These are phyloP conservation scores for Berberis thunbergii DNA, from an alignment of 164 flowering plant genomes.

Conservation along the genomic window DNA sequence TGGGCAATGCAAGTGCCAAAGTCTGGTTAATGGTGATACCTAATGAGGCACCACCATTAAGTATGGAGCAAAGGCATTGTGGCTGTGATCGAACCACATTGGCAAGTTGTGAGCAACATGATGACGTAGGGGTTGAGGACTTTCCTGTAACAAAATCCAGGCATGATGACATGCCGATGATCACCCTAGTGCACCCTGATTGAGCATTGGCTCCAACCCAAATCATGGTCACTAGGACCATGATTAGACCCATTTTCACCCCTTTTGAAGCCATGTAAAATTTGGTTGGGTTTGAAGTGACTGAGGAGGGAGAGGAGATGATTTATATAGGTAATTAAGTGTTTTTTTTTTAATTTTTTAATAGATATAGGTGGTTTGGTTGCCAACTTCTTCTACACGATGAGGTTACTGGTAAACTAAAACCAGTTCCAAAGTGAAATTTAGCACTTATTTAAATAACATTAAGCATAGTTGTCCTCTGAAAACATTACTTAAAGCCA, in stretches of 20 bases:
- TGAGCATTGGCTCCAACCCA: constrained; percentile 17
- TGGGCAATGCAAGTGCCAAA: constrained; percentile 24
- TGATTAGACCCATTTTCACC: constrained; percentile 4
- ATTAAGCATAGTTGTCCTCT: no score
- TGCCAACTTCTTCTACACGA: constrained; percentile 8
- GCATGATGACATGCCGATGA: constrained; percentile 30
- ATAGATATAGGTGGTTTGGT: background rate
- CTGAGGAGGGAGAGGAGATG: background rate
- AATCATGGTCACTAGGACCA: constrained; percentile 12
- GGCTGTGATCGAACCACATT: constrained; percentile 19
- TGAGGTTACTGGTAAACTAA: background rate
- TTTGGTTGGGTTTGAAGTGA: background rate
- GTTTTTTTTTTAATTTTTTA: no score
- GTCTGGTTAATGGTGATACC: constrained; percentile 24
- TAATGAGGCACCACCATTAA: constrained; percentile 14
- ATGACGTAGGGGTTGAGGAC: constrained; percentile 20
- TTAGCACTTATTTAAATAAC: no score
- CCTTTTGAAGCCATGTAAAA: constrained; percentile 9
- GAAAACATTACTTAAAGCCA: no score
- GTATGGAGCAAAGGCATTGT: constrained; percentile 24
- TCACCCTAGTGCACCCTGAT: constrained; percentile 18
- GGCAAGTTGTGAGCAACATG: constrained; percentile 25
- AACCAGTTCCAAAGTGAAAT: background rate
- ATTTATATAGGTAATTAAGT: background rate
- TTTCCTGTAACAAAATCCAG: constrained; percentile 20